Evolutionary conservation across 768 basidiomycete species (phyloP).

Genomic region (Royoungia palumana): DNA sequence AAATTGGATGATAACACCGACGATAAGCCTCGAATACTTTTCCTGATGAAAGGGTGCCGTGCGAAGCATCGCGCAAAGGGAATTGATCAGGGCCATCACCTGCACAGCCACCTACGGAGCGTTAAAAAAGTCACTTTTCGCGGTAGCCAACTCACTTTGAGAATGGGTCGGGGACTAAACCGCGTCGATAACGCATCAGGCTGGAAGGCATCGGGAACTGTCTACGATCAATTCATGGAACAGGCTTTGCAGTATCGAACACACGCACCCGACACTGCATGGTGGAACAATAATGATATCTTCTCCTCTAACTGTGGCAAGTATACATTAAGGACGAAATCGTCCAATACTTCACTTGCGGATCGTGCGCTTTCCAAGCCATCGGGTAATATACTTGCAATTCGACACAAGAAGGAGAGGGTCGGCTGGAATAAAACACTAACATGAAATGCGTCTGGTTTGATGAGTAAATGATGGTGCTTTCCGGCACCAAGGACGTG

Average conservation of each 20-base stretch:
- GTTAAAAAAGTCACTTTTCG: constrained; percentile 2
- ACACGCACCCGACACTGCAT: constrained; percentile 68
- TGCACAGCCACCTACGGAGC: constrained; percentile 70
- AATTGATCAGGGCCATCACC: constrained; percentile 87
- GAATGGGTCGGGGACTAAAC: constrained; percentile 68
- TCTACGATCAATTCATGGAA: constrained; percentile 2
- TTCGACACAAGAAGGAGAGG: constrained; percentile 73
- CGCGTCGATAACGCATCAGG: constrained; percentile 66
- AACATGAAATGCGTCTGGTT: constrained; percentile 93
- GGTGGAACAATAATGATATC: constrained; percentile 81
- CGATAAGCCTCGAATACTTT: constrained; percentile 89
- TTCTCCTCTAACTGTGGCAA: constrained; percentile 95
- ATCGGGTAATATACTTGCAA: constrained; percentile 68
- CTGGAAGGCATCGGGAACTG: constrained; percentile 85
- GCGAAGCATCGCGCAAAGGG: constrained; percentile 85
- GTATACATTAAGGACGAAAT: constrained; percentile 91
- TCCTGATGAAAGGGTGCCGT: constrained; percentile 94
- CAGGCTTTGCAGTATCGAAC: not conserved
- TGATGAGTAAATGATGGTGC: constrained; percentile 81
- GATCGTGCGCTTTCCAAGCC: constrained; percentile 63
- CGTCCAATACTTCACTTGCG: constrained; percentile 76
- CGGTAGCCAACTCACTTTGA: constrained; percentile 52
- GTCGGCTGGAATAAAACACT: constrained; percentile 94
- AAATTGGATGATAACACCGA: constrained; percentile 92
- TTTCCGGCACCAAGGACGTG: constrained; percentile 68